Percentiles rank a stretch among this genome's conserved stretches.
Conservation (phyloP, 73 alveolate species). For the Tetrahymena thermophila region DNA sequence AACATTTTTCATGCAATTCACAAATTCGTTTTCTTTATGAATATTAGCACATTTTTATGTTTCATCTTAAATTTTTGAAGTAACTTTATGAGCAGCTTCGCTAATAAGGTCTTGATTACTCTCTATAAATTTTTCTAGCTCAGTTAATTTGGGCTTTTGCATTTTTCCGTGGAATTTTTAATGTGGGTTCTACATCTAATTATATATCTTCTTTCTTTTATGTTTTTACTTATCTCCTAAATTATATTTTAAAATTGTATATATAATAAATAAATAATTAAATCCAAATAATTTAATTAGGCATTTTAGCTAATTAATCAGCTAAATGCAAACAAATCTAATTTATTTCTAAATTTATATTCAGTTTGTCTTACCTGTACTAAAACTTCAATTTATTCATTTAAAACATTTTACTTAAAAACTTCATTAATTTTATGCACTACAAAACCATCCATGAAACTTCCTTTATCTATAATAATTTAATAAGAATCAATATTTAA, state of each 20-base stretch:
- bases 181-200: neutral
- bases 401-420: too few relatives aligned
- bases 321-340: neutral
- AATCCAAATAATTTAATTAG: neutral
- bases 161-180: neutral
- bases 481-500: too few relatives aligned
- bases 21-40: neutral
- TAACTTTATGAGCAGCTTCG: neutral
- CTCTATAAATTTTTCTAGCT: neutral
- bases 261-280: neutral
- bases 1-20: neutral
- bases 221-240: neutral
- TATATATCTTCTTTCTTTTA: neutral
- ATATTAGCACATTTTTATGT: neutral
- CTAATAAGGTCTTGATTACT: neutral
- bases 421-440: neutral
- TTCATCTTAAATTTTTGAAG: neutral
- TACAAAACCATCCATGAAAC: too few relatives aligned
- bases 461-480: too few relatives aligned
- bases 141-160: neutral
- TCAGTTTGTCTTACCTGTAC: neutral
- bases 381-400: neutral
- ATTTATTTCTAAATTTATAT: too few relatives aligned
- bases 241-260: neutral
- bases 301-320: neutral